phyloP scores from a whole-genome alignment of 2,329 filamentous ascomycete species.

The Fusarium siculi region DNA sequence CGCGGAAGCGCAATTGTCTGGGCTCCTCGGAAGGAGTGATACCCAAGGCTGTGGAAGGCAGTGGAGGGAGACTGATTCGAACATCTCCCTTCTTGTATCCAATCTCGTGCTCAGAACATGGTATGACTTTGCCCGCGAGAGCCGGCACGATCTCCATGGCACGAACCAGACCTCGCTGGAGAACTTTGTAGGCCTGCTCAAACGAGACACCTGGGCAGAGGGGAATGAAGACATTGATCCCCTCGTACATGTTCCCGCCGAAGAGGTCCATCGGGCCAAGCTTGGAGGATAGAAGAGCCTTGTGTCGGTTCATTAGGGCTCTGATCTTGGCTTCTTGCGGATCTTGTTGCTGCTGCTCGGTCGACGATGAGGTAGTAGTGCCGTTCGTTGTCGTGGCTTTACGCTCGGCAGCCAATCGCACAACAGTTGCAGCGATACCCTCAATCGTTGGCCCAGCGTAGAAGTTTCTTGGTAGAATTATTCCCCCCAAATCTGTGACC shows the following conservation, averaged over 20 bases:
- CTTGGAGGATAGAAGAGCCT: not conserved
- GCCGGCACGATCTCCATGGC: not conserved
- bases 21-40: rapidly evolving
- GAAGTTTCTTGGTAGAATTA: not conserved
- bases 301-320: not conserved
- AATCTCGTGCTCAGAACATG: not conserved
- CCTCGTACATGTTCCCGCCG: not conserved
- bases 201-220: not conserved
- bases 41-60: not conserved
- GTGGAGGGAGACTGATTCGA: not conserved
- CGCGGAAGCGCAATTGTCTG: not conserved
- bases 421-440: not conserved
- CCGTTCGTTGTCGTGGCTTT: not conserved
- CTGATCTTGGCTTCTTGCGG: not conserved
- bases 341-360: not conserved
- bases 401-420: not conserved
- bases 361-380: no score
- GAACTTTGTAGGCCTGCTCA: not conserved
- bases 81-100: not conserved
- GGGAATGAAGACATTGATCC: not conserved
- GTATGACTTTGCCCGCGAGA: not conserved
- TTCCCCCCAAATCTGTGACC: rapidly evolving
- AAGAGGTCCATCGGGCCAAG: not conserved
- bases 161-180: not conserved
- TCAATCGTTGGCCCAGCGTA: not conserved